Evolutionary conservation across 73 alveolate species (phyloP).

Genomic region (Tetrahymena borealis): DNA sequence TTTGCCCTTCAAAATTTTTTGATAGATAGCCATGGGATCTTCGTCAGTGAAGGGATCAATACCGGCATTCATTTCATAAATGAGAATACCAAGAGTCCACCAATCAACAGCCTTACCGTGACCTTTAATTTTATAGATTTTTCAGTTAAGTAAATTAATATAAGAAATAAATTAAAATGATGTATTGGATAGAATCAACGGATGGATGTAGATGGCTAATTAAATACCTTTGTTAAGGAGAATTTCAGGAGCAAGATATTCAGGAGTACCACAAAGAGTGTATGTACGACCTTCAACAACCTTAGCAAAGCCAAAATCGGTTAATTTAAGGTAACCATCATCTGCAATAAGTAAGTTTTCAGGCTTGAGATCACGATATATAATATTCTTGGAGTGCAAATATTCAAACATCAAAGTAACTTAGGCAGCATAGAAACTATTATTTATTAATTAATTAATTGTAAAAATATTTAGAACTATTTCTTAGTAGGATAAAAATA

Average conservation of each 20-base stretch:
- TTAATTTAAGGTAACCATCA: slow-evolving; percentile 86
- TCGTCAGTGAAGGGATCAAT: slow-evolving; percentile 79
- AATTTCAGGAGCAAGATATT: slow-evolving; percentile 97
- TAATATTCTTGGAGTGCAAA: slow-evolving; percentile 61
- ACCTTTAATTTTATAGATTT: slow-evolving; percentile 48
- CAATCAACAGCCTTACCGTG: slow-evolving; percentile 97
- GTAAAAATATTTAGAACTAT: too few relatives aligned
- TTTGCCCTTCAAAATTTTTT: slow-evolving; percentile 72
- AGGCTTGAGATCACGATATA: slow-evolving; percentile 79
- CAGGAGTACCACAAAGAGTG: slow-evolving; percentile 97
- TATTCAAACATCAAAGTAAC: slow-evolving; percentile 65
- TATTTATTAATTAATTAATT: background rate
- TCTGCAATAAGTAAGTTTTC: slow-evolving; percentile 87
- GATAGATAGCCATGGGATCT: slow-evolving; percentile 72
- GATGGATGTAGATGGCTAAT: background rate
- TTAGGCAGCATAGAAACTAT: slow-evolving; percentile 56
- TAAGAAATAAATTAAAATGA: too few relatives aligned
- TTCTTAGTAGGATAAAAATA: too few relatives aligned
- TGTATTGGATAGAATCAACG: too few relatives aligned
- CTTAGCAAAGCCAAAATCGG: slow-evolving; percentile 95
- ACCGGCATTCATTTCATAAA: slow-evolving; percentile 82
- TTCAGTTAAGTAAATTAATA: too few relatives aligned
- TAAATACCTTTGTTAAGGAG: slow-evolving; percentile 59
- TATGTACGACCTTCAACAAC: slow-evolving; percentile 89
- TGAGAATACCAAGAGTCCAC: slow-evolving; percentile 84